Evolutionary conservation across 371 early-diverging fungal species (phyloP), one percentile per base, ranked within the genome.

Genomic region (Chytridiales sp.): DNA sequence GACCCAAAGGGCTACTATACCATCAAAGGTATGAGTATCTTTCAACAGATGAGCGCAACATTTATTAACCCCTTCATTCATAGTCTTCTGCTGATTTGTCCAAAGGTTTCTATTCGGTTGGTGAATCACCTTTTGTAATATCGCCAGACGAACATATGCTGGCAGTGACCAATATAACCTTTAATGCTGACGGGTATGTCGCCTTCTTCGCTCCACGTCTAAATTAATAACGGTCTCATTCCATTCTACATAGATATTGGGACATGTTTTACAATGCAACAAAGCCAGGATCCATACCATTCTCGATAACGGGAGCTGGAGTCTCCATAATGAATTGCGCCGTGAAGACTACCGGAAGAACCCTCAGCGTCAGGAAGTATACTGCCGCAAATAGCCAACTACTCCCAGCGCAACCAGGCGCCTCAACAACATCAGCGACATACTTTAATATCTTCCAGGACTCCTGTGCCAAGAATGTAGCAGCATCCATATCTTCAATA

Each of bases 51-150:
- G 24, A 36, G 8, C 11, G 19, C 4, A 17, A 3, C 9, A 35
- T 8, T 52, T n/a, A 3, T 36, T 51, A 19, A 30, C 51, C 4
- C 9, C 9, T 51, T 8, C 21, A 4, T 9, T 2, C 2, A 8
- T 31, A 61, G 56, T 41, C 26, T n/a, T 66, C 66, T 4, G 40
- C 47, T 31, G 44, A 61, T 8, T 22, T 66, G 9, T 36, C 66
- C 0, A 29, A 11, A 2, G 39, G 38, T 0, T 66, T 60, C 41
- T 21, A n/a, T 38, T 36, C 56, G 15, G 17, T 66, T 15, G 66
- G 66, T 9, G 59, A 65, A 34, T 41, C 19, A 32, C 61, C 66
- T 2, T 13, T 31, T 17, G 40, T 62, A n/a, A 3, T 11, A 42
- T 22, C 26, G 22, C 39, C 13, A 11, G 40, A 32, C 60, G 13